Base-by-base conservation (phyloP, 345 rosid genomes). In the Sisymbrium altissimum region DNA sequence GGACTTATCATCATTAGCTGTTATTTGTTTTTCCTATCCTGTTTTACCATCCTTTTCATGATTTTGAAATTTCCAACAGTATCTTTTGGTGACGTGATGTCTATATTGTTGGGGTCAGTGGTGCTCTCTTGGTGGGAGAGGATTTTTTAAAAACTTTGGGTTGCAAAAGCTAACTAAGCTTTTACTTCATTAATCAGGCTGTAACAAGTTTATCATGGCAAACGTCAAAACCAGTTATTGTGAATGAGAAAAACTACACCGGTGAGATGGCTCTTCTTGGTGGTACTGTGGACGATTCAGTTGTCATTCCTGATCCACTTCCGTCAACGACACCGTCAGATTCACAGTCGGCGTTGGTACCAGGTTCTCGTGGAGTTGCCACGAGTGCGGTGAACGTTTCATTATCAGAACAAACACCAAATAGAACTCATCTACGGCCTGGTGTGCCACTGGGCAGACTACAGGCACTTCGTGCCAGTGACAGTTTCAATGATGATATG, bases 131-230 rank as follows among this genome's bases (percentile, higher is more conserved):
- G 14, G 19, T 38, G 33, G 49, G 27, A 8, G 44, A 54, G 10
- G 27, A 1, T 11, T 44, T 44, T 55, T 10, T 7, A n/a, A 9
- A 33, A 57, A 73, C 46, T 57, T 46, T 56, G 50, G 58, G 27
- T 27, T 30, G 13, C 53, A 30, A 41, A 58, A 59, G 55, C 38
- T 36, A 46, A 64, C 66, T 36, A 59, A 64, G 11, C 25, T 3
- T 57, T 64, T 64, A 14, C 56, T 66, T 17, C 14, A 14, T 57
- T 48, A 25, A 60, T 73, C 85, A 96, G 99, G 98, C 92, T 49
- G 95, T 96, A 69, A 80, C 97, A 54, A 90, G 98, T 84, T 86
- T 96, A 76, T 87, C 97, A 81, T 96, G 97, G 98, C 98, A 96
- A 83, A 90, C 97, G 85, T 88, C 91, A 67, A 92, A 92, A 86